These are phyloP conservation scores for Diutina pseudorugosa DNA, from an alignment of 1,139 yeast species.

Conservation along the genomic window DNA sequence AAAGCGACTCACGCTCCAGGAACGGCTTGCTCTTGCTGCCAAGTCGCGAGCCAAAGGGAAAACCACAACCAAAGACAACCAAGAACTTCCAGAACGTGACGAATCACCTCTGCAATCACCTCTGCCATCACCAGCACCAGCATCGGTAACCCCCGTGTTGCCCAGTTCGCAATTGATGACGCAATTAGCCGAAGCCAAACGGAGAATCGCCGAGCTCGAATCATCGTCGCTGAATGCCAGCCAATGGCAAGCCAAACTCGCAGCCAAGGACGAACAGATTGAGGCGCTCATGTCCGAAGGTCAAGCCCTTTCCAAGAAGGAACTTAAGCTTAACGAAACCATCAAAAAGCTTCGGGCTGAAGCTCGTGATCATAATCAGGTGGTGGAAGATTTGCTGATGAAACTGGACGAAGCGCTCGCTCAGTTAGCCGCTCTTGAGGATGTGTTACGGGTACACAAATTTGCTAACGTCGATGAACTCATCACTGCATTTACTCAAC, in stretches of 20 bases:
- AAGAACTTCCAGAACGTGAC: neutral
- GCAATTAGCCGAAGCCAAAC: neutral
- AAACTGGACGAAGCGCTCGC: conserved; percentile 19
- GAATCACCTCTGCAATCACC: neutral
- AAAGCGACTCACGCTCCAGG: conserved; percentile 3
- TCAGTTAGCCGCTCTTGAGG: conserved; percentile 23
- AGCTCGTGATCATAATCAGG: conserved; percentile 31
- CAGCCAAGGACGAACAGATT: conserved; percentile 46
- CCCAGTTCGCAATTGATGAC: neutral
- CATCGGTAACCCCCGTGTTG: neutral
- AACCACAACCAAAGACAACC: neutral
- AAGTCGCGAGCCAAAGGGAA: neutral
- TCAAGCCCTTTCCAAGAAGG: conserved; percentile 61
- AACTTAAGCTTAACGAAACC: conserved; percentile 54
- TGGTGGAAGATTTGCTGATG: conserved; percentile 21
- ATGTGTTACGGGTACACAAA: conserved; percentile 17
- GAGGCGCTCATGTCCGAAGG: conserved; percentile 64
- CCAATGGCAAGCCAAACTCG: neutral
- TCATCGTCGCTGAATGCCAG: neutral
- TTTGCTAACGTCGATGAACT: conserved; percentile 18
- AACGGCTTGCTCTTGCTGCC: neutral
- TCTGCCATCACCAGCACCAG: neutral
- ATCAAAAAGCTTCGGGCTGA: conserved; percentile 49
- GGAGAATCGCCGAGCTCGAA: neutral
- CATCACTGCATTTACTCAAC: conserved; percentile 10